Conservation (phyloP, 140 eudicot species). For the Erigeron philadelphicus region DNA sequence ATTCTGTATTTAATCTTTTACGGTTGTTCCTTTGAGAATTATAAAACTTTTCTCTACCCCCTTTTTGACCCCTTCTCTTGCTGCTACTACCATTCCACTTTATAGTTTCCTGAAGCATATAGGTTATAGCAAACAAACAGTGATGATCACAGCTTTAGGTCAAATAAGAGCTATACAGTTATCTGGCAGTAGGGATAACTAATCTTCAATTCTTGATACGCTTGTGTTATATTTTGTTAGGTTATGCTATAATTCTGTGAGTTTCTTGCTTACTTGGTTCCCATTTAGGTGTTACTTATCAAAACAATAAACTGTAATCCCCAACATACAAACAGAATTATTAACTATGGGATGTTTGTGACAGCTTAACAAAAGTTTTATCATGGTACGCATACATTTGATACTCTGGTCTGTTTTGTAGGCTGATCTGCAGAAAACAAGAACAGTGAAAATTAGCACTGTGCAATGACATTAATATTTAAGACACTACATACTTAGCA, state of each 20-base stretch:
- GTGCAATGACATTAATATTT: neutral
- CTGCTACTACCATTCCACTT: constrained; percentile 63
- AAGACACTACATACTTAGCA: neutral
- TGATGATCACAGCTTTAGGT: neutral
- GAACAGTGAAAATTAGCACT: constrained; percentile 22
- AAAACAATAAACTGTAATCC: neutral
- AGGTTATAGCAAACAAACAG: constrained; percentile 7
- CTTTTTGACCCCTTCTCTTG: constrained; percentile 69
- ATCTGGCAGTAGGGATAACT: neutral
- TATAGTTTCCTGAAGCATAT: constrained; percentile 44
- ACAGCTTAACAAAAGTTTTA: neutral
- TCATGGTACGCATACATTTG: constrained; percentile 36
- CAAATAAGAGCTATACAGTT: neutral
- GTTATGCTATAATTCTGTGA: neutral
- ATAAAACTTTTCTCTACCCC: constrained; percentile 49
- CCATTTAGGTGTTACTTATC: neutral
- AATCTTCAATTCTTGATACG: neutral
- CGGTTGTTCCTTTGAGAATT: constrained; percentile 33
- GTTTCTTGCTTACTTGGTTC: neutral
- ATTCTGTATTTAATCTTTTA: constrained; percentile 30
- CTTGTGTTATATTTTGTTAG: constrained; percentile 4
- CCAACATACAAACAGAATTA: neutral
- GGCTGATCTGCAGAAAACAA: constrained; percentile 47
- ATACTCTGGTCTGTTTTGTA: constrained; percentile 34
- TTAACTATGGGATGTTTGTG: neutral